Evolutionary conservation across 345 rosid genomes (phyloP).

Genomic region (Euphorbia peplus): DNA sequence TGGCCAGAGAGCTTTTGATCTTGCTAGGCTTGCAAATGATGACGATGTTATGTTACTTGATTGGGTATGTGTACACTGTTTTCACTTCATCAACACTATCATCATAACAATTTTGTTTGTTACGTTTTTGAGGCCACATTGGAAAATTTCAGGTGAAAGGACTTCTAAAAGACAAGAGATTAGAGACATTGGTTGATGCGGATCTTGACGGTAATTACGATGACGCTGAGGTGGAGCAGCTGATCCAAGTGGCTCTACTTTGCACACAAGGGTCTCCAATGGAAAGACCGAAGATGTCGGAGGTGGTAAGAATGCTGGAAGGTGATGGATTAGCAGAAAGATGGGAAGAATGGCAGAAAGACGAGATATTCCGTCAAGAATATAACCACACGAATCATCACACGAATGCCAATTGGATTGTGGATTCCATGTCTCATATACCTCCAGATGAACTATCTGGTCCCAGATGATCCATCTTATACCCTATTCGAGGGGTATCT

Average conservation of each 20-base stretch:
- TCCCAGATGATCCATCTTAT: slow-evolving; percentile 46
- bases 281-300: slow-evolving; percentile 93
- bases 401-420: slow-evolving; percentile 47
- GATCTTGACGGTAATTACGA: slow-evolving; percentile 61
- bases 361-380: slow-evolving; percentile 62
- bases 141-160: slow-evolving; percentile 79
- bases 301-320: slow-evolving; percentile 93
- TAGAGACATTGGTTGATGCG: slow-evolving; percentile 65
- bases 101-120: background rate
- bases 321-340: slow-evolving; percentile 86
- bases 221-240: slow-evolving; percentile 66
- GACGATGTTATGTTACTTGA: slow-evolving; percentile 93
- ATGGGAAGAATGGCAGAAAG: slow-evolving; percentile 98
- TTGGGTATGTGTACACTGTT: slow-evolving; percentile 55
- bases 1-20: slow-evolving; percentile 92
- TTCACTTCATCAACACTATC: background rate
- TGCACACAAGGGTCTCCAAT: slow-evolving; percentile 71
- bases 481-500: background rate
- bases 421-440: slow-evolving; percentile 59
- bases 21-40: slow-evolving; percentile 93
- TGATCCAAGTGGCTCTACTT: slow-evolving; percentile 82
- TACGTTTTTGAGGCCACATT: background rate
- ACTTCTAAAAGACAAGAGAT: slow-evolving; percentile 67
- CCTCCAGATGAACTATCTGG: slow-evolving; percentile 71
- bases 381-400: slow-evolving; percentile 31